Conservation (phyloP, 179 eudicot species). For the Corrigiola litoralis region DNA sequence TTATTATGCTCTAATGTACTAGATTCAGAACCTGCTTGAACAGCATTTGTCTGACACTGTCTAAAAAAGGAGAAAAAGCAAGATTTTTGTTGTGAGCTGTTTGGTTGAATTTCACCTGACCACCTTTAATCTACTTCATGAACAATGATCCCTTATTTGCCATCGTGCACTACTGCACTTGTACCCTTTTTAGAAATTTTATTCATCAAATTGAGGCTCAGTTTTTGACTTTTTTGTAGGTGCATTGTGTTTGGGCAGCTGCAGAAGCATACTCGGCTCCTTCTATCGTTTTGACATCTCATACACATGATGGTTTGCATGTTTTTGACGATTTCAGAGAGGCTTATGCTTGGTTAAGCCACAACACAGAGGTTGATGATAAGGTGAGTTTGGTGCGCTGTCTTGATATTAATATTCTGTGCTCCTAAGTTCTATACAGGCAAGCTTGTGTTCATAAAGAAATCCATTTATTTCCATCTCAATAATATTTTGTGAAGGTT, state of each 20-base stretch:
- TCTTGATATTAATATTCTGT: not conserved
- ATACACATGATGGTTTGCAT: conserved; percentile 67
- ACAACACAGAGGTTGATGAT: conserved; percentile 95
- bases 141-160: too few relatives aligned
- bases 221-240: conserved; percentile 30
- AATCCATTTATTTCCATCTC: not conserved
- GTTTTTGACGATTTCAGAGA: conserved; percentile 99
- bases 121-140: too few relatives aligned
- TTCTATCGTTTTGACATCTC: conserved; percentile 86
- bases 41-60: too few relatives aligned
- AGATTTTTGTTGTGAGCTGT: too few relatives aligned
- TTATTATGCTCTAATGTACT: too few relatives aligned
- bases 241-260: conserved; percentile 98
- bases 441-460: not conserved
- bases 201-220: not conserved
- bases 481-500: not conserved
- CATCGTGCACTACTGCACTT: too few relatives aligned
- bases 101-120: too few relatives aligned
- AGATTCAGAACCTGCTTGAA: too few relatives aligned
- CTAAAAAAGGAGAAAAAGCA: too few relatives aligned
- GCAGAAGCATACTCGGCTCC: conserved; percentile 99
- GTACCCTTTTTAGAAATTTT: too few relatives aligned
- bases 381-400: conserved; percentile 49
- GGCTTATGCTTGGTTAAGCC: conserved; percentile 95
- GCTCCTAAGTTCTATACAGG: not conserved